Evolutionary conservation across 169 alveolate genomes (phyloP).

Genomic region (Eimeria praecox): DNA sequence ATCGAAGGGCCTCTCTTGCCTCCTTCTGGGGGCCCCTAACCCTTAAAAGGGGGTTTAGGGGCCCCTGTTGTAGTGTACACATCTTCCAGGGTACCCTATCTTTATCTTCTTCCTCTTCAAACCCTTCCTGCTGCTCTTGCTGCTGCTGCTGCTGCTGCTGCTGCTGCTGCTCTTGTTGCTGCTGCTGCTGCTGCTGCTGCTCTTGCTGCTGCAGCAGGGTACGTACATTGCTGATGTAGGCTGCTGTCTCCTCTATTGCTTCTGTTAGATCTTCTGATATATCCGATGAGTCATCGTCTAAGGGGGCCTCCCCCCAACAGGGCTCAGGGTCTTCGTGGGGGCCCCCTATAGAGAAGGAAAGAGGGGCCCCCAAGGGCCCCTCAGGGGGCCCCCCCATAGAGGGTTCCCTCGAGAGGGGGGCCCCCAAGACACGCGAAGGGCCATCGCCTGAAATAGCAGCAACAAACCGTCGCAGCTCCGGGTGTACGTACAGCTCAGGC

Average conservation of each 20-base stretch:
- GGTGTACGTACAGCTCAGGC: slow-evolving; percentile 14
- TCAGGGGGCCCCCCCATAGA: neutral
- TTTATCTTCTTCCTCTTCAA: neutral
- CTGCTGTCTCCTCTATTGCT: neutral
- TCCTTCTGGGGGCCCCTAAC: neutral
- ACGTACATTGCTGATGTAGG: neutral
- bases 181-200: slow-evolving; percentile 27
- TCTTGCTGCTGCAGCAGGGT: slow-evolving; percentile 45
- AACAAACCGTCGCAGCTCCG: neutral
- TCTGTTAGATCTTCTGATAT: neutral
- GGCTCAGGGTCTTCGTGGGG: neutral
- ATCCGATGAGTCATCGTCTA: neutral
- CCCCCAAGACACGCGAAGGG: neutral
- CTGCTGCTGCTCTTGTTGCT: neutral
- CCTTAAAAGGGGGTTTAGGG: neutral
- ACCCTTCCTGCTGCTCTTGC: neutral
- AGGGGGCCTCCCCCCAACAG: neutral
- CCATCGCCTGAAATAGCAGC: neutral
- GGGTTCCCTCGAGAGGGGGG: neutral
- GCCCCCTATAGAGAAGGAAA: neutral
- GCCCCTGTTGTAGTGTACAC: neutral
- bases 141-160: neutral
- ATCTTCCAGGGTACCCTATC: neutral
- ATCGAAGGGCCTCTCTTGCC: slow-evolving; percentile 43
- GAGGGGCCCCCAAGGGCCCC: slow-evolving; percentile 2